These are phyloP conservation scores for Penicillium parvum DNA, from an alignment of 495 filamentous ascomycete species.

Conservation along the genomic window DNA sequence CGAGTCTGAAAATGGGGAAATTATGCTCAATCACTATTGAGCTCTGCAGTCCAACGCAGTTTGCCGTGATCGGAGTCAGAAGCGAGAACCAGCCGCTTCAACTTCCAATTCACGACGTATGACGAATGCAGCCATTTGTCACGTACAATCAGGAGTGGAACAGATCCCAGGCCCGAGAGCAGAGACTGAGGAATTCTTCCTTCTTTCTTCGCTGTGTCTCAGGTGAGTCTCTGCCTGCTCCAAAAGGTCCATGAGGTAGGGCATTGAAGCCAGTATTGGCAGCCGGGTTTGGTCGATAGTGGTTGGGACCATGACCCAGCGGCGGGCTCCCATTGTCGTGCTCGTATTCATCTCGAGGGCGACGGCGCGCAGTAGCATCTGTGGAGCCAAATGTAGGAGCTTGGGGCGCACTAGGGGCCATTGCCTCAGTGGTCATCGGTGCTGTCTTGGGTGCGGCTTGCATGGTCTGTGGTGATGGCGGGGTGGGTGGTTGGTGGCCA, in stretches of 20 bases:
- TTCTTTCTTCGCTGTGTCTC: constrained; percentile 84
- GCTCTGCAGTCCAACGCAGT: too few relatives aligned
- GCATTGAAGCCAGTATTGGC: constrained; percentile 56
- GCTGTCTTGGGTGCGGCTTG: constrained; percentile 35
- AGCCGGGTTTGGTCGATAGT: constrained; percentile 59
- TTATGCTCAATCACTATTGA: neutral
- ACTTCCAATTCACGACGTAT: too few relatives aligned
- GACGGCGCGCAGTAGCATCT: constrained; percentile 59
- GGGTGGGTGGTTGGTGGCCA: constrained; percentile 83
- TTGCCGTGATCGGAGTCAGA: neutral
- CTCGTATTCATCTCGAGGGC: constrained; percentile 84
- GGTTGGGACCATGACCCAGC: constrained; percentile 40
- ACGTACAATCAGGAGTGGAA: constrained; percentile 73
- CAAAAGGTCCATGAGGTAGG: constrained; percentile 64
- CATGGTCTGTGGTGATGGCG: constrained; percentile 67
- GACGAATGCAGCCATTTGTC: neutral
- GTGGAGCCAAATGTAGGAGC: constrained; percentile 25
- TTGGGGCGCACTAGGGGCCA: constrained; percentile 19
- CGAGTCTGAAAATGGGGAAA: constrained; percentile 4
- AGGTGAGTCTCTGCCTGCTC: constrained; percentile 73
- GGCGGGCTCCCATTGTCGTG: constrained; percentile 59
- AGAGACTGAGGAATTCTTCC: constrained; percentile 86
- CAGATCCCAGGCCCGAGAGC: constrained; percentile 89
- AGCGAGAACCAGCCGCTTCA: neutral
- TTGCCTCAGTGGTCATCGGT: constrained; percentile 25